phyloP scores from a whole-genome alignment of 352 stramenopile species.

The Pythium plurisporium region DNA sequence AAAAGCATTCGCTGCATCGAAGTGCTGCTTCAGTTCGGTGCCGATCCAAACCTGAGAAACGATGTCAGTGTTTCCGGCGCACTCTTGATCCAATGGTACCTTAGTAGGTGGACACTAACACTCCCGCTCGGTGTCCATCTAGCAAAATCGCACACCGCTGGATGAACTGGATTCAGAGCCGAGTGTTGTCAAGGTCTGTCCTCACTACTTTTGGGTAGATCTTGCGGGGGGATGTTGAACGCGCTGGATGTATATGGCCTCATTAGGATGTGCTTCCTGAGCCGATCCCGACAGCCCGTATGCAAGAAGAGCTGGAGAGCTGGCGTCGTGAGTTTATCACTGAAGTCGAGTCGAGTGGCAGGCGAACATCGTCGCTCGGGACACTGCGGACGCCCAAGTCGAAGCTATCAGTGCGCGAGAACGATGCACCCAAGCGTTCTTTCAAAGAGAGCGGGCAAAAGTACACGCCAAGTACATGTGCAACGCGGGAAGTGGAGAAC shows the following conservation, averaged over 20 bases:
- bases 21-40: constrained; percentile 54
- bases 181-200: constrained; percentile 27
- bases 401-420: background rate
- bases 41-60: constrained; percentile 54
- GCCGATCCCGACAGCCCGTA: constrained; percentile 21
- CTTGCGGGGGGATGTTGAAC: no score
- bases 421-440: background rate
- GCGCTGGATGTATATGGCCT: no score
- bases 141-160: constrained; percentile 67
- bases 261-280: constrained; percentile 18
- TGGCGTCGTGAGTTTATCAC: constrained; percentile 24
- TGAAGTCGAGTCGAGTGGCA: constrained; percentile 9
- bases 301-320: constrained; percentile 19
- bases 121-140: background rate
- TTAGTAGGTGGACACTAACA: background rate
- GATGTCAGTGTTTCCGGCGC: constrained; percentile 31
- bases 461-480: background rate
- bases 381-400: constrained; percentile 3
- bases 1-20: constrained; percentile 56
- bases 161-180: constrained; percentile 47
- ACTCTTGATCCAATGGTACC: background rate
- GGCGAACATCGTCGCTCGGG: constrained; percentile 7
- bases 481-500: constrained; percentile 17
- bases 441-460: constrained; percentile 1
- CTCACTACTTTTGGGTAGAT: no score